These are phyloP conservation scores for Dacryopinax primogenitus DNA, from an alignment of 768 basidiomycete species.

Conservation along the genomic window DNA sequence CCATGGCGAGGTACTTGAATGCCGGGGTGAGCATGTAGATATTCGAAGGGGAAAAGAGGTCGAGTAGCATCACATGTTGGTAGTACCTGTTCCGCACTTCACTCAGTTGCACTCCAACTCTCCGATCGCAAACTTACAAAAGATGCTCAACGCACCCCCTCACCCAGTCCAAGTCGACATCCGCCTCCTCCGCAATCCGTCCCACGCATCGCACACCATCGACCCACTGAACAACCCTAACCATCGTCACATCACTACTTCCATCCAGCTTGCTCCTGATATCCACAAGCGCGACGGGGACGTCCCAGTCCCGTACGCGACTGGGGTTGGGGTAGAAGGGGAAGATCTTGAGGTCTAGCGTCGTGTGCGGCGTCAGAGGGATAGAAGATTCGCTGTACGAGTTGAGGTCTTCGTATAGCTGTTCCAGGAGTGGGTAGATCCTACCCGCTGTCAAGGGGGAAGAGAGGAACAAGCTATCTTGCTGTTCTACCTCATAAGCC, in stretches of 20 bases:
- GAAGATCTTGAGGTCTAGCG: conserved; percentile 89
- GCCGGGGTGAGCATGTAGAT: conserved; percentile 86
- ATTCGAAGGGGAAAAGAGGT: conserved; percentile 96
- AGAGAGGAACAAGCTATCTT: conserved; percentile 83
- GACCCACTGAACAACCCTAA: conserved; percentile 65
- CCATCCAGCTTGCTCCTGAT: conserved; percentile 66
- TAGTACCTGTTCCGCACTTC: conserved; percentile 55
- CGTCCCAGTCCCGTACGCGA: conserved; percentile 84
- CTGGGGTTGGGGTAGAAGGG: conserved; percentile 95
- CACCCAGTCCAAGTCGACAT: conserved; percentile 71
- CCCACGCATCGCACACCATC: conserved; percentile 87
- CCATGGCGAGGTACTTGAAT: conserved; percentile 76
- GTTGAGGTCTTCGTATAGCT: conserved; percentile 92
- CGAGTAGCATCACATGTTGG: conserved; percentile 90
- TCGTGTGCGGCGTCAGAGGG: conserved; percentile 73
- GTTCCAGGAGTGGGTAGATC: conserved; percentile 78
- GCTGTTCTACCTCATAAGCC: conserved; percentile 32
- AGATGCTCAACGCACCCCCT: conserved; percentile 84
- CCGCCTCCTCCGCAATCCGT: conserved; percentile 80
- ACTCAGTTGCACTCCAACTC: background rate
- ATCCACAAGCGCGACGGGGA: conserved; percentile 80
- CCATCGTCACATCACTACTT: conserved; percentile 93
- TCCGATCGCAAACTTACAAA: conserved; percentile 42
- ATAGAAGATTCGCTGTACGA: conserved; percentile 96
- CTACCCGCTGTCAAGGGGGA: conserved; percentile 50